Evolutionary conservation across 2,329 filamentous ascomycete species (phyloP).

Genomic region (Hypocreales sp.): DNA sequence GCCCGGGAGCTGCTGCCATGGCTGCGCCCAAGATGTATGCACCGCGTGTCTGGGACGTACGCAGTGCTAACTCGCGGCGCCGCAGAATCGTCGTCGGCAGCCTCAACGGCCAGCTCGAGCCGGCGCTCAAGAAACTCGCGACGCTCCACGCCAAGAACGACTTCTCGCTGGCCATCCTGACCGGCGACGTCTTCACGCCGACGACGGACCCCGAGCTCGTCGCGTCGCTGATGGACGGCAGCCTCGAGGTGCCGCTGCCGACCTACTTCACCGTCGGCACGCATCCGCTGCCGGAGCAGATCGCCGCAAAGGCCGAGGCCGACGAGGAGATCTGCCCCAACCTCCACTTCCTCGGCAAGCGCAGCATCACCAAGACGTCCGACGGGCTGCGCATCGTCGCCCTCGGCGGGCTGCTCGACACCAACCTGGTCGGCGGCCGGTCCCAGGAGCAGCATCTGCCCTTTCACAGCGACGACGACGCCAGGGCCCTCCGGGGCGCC

Average conservation of each 20-base stretch:
- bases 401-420: constrained; percentile 59
- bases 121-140: constrained; percentile 66
- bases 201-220: constrained; percentile 43
- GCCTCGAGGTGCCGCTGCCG: constrained; percentile 59
- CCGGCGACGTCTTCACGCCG: constrained; percentile 65
- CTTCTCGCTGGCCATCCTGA: constrained; percentile 73
- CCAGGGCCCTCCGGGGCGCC: constrained; percentile 57
- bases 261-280: constrained; percentile 83
- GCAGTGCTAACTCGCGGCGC: background rate
- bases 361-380: constrained; percentile 74
- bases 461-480: constrained; percentile 63
- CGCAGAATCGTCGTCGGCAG: constrained; percentile 65
- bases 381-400: constrained; percentile 82
- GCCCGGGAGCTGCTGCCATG: constrained; percentile 16
- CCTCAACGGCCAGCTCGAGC: constrained; percentile 61
- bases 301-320: constrained; percentile 59
- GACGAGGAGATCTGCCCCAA: constrained; percentile 75
- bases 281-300: constrained; percentile 50
- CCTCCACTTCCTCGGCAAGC: constrained; percentile 76
- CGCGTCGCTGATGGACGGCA: constrained; percentile 52
- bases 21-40: constrained; percentile 31
- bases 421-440: constrained; percentile 41
- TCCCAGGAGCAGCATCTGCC: constrained; percentile 63
- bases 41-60: too few relatives aligned
- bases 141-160: constrained; percentile 73